A percentile compares a stretch with the other conserved stretches of the same genome.
Evolutionary conservation across 805 yeast species (phyloP).

Genomic region (Pichia paraexigua): DNA sequence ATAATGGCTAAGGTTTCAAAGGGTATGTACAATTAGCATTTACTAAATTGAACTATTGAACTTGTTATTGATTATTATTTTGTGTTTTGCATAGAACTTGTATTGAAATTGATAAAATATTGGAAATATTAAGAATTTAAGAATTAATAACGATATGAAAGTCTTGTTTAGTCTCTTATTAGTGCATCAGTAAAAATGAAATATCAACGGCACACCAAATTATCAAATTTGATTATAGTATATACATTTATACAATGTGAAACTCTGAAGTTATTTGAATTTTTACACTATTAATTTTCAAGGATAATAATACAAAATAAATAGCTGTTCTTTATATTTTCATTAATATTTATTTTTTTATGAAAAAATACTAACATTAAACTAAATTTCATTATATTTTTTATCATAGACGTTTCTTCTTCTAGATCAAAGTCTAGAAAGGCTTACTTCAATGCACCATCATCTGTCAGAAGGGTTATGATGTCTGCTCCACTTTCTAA

Average conservation of each 20-base stretch:
- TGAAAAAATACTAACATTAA: conserved; percentile 2
- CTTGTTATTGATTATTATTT: not conserved
- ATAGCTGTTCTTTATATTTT: too few relatives aligned
- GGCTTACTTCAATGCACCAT: conserved; percentile 98
- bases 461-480: conserved; percentile 87
- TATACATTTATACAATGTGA: too few relatives aligned
- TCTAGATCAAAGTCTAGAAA: conserved; percentile 99
- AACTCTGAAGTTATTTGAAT: too few relatives aligned
- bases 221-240: too few relatives aligned
- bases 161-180: too few relatives aligned
- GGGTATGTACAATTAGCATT: conserved; percentile 18
- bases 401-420: conserved; percentile 81
- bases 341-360: too few relatives aligned
- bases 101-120: not conserved
- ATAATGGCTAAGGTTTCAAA: conserved; percentile 31
- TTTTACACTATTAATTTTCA: too few relatives aligned
- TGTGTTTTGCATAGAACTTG: not conserved
- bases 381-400: conserved; percentile 23
- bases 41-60: not conserved
- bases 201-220: too few relatives aligned
- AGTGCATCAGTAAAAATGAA: not conserved
- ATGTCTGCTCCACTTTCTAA: conserved; percentile 98
- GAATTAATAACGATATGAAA: too few relatives aligned
- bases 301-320: too few relatives aligned
- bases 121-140: too few relatives aligned